These are phyloP conservation scores for Blastomyces parvus DNA, from an alignment of 2,329 filamentous ascomycete species.

Conservation along the genomic window DNA sequence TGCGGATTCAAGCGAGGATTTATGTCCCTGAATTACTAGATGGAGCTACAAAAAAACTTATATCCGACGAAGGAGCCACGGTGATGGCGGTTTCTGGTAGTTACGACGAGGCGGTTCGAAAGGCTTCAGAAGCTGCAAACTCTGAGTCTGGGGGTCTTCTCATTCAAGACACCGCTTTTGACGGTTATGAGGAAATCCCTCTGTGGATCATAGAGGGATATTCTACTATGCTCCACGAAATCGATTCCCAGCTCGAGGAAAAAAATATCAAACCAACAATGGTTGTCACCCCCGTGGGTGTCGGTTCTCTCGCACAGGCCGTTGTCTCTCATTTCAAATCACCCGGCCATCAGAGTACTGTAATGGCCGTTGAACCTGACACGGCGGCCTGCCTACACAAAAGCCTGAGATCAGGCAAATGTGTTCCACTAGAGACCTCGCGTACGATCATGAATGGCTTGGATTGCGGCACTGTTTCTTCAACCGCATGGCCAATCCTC, in stretches of 20 bases:
- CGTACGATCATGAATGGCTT: constrained; percentile 65
- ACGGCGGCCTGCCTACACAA: constrained; percentile 47
- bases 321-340: constrained; percentile 57
- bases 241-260: constrained; percentile 50
- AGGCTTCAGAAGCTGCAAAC: constrained; percentile 36
- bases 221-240: constrained; percentile 59
- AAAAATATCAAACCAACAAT: constrained; percentile 32
- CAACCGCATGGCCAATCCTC: constrained; percentile 55
- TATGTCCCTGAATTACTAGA: constrained; percentile 55
- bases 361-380: constrained; percentile 63
- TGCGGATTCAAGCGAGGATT: constrained; percentile 49
- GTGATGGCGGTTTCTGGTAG: constrained; percentile 47
- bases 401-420: constrained; percentile 41
- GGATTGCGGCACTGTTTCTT: constrained; percentile 61
- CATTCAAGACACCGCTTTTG: constrained; percentile 60
- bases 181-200: constrained; percentile 57
- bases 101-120: constrained; percentile 55
- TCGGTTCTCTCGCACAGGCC: constrained; percentile 63
- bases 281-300: constrained; percentile 58
- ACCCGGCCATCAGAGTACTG: constrained; percentile 23
- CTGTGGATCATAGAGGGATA: constrained; percentile 72
- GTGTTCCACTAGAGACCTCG: constrained; percentile 44
- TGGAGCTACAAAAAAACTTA: constrained; percentile 43
- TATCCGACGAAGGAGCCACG: constrained; percentile 53
- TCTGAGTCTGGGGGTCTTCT: constrained; percentile 41